These are phyloP conservation scores for Fusarium penzigii DNA, from an alignment of 2,329 filamentous ascomycete genomes.

Conservation along the genomic window DNA sequence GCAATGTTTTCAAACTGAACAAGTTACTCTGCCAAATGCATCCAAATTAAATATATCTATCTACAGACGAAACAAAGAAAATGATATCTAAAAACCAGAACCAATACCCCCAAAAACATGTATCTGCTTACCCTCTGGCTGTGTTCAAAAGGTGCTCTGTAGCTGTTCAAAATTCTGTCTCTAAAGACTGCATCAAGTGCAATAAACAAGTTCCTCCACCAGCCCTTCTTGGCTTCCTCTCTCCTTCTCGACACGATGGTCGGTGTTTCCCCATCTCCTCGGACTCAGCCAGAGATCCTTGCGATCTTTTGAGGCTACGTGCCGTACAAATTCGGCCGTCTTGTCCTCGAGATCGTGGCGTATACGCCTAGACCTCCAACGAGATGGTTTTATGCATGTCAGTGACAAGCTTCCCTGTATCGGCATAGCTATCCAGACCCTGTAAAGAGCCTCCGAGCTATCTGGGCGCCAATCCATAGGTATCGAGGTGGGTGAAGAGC, in stretches of 20 bases:
- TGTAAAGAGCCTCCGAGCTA: slow-evolving; percentile 8
- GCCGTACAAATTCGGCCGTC: slow-evolving; percentile 10
- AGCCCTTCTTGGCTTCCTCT: slow-evolving; percentile 10
- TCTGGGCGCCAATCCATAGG: slow-evolving; percentile 14
- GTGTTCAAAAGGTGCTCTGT: slow-evolving; percentile 25
- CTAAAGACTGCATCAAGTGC: slow-evolving; percentile 18
- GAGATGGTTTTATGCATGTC: slow-evolving; percentile 17
- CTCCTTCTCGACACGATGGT: slow-evolving; percentile 17
- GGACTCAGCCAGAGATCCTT: background rate
- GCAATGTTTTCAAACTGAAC: background rate
- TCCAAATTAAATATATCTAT: too few species aligned
- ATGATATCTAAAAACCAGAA: slow-evolving; percentile 12
- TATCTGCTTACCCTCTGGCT: slow-evolving; percentile 31
- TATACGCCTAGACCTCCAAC: slow-evolving; percentile 21
- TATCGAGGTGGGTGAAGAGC: background rate
- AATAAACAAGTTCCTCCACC: slow-evolving; percentile 12
- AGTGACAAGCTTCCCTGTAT: background rate
- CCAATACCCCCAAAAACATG: slow-evolving; percentile 18
- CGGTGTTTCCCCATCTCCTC: background rate
- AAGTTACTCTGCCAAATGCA: background rate
- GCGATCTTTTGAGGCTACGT: slow-evolving; percentile 11
- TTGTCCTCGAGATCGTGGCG: slow-evolving; percentile 18
- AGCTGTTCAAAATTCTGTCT: slow-evolving; percentile 4
- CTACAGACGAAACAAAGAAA: background rate
- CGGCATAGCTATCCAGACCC: background rate